Evolutionary conservation across 2,329 filamentous ascomycete genomes (phyloP).

Genomic region (Didymella keratinophila): DNA sequence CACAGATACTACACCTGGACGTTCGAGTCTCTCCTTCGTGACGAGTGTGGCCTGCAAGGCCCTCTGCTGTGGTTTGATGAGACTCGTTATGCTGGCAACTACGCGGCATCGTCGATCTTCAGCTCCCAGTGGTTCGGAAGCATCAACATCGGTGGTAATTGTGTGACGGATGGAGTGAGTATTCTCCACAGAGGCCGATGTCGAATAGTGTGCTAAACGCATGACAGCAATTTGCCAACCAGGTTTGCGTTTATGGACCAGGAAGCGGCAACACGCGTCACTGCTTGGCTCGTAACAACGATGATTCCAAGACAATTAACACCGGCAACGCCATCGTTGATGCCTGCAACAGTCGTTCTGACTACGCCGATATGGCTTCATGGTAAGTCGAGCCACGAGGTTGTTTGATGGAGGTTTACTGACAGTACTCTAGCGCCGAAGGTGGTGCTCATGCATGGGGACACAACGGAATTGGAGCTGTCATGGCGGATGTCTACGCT

Average conservation of each 20-base stretch:
- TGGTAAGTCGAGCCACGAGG: slow-evolving; percentile 16
- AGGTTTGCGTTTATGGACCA: slow-evolving; percentile 43
- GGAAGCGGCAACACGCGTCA: slow-evolving; percentile 37
- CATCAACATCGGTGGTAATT: slow-evolving; percentile 36
- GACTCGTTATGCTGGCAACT: slow-evolving; percentile 44
- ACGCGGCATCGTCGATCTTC: slow-evolving; percentile 41
- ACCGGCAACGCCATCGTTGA: slow-evolving; percentile 38
- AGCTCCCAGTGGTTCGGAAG: slow-evolving; percentile 39
- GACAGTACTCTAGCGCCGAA: slow-evolving; percentile 23
- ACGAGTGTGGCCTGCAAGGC: slow-evolving; percentile 53
- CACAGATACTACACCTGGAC: slow-evolving; percentile 54
- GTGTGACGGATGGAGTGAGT: slow-evolving; percentile 48
- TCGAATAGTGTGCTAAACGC: background rate
- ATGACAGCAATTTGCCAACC: slow-evolving; percentile 42
- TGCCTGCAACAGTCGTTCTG: slow-evolving; percentile 35
- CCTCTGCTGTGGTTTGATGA: slow-evolving; percentile 51
- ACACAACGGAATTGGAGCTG: slow-evolving; percentile 48
- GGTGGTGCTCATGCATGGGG: slow-evolving; percentile 45
- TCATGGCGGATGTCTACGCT: slow-evolving; percentile 44
- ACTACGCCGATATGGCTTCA: slow-evolving; percentile 41
- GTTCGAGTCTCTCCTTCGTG: slow-evolving; percentile 53
- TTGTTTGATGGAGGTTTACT: background rate
- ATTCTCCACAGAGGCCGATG: background rate
- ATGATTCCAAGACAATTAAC: slow-evolving; percentile 35
- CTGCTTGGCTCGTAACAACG: slow-evolving; percentile 43